These are phyloP conservation scores for Pythium pyrilobum DNA, from an alignment of 352 stramenopile genomes.

Conservation along the genomic window DNA sequence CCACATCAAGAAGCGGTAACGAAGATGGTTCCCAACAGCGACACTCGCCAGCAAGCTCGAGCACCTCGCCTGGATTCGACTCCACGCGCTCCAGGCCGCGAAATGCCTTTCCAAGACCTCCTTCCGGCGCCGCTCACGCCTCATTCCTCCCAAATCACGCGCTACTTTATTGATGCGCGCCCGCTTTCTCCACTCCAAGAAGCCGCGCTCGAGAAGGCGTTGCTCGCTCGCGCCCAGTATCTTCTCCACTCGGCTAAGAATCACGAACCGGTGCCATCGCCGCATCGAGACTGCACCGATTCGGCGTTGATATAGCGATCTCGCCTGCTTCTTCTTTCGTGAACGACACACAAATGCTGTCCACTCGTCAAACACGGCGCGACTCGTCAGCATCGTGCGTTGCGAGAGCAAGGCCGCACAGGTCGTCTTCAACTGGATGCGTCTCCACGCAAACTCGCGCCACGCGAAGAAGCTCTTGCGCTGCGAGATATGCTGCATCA, in stretches of 20 bases:
- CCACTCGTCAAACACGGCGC: constrained; percentile 31
- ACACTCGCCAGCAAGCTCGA: constrained; percentile 32
- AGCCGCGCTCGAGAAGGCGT: constrained; percentile 20
- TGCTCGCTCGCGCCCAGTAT: constrained; percentile 35
- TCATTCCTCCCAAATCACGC: constrained; percentile 12
- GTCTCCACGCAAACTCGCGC: constrained; percentile 20
- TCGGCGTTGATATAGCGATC: constrained; percentile 7
- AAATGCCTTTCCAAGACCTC: constrained; percentile 16
- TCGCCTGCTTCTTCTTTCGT: constrained; percentile 2
- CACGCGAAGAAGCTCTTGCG: constrained; percentile 33
- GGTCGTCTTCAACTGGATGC: constrained; percentile 17
- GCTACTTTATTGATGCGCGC: constrained; percentile 18
- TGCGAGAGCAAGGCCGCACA: constrained; percentile 21
- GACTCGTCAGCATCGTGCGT: constrained; percentile 24
- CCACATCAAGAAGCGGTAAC: constrained; percentile 55
- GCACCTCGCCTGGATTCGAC: constrained; percentile 21
- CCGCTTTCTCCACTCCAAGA: constrained; percentile 43
- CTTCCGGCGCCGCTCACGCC: constrained; percentile 2
- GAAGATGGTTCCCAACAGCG: constrained; percentile 26
- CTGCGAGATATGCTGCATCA: constrained; percentile 35
- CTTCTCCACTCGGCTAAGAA: constrained; percentile 40
- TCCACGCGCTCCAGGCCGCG: constrained; percentile 29
- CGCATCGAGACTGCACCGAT: constrained; percentile 5
- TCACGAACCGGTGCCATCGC: constrained; percentile 38
- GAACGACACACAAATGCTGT: constrained; percentile 6